Evolutionary conservation across 2,329 filamentous ascomycete species (phyloP), one percentile per base, ranked within the genome.

Genomic region (Intubia oerlemansii): DNA sequence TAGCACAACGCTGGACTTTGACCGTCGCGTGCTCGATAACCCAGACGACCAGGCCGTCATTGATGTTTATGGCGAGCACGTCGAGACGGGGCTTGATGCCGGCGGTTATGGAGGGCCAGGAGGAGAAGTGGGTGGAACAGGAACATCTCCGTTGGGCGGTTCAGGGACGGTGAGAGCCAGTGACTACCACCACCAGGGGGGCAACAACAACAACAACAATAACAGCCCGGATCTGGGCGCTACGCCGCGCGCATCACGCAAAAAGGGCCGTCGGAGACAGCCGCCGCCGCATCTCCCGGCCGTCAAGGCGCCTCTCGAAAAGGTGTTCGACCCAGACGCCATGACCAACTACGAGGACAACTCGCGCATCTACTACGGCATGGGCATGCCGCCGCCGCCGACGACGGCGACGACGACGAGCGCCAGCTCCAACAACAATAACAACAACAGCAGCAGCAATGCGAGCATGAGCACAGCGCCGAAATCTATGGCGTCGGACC

Each of bases 311-410:
- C 68, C 68, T 0, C 46, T 74, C 4, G 67, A 73, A 37, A 72
- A 70, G 36, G 52, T 74, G 0, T 74, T 74, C 40, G 68, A 74
- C 33, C 66, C 66, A 5, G 67, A 72, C 41, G 72, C 68, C 1
- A 59, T 68, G 19, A 65, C 66, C 2, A 68, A 59, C 34, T 74
- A 74, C 36, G 59, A 68, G 15, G 67, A 73, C 34, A 72, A 73
- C 36, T 67, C 65, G 12, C 53, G 62, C 17, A 53, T 53, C 23
- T 70, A 72, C 39, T 74, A 74, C 38, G 62, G 63, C 12, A 51
- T 49, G 19, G 47, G 46, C 0, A 50, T 56, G 16, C 51, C 52
- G 3, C 47, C 51, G 1, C 50, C 51, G 4, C 46, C 34, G 41
- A 31, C 34, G 11, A 31, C 32, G 16, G 34, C 42, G 10, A 39